These are phyloP conservation scores for Wickerhamomyces sp. DNA, from an alignment of 1,139 yeast species.

Conservation along the genomic window DNA sequence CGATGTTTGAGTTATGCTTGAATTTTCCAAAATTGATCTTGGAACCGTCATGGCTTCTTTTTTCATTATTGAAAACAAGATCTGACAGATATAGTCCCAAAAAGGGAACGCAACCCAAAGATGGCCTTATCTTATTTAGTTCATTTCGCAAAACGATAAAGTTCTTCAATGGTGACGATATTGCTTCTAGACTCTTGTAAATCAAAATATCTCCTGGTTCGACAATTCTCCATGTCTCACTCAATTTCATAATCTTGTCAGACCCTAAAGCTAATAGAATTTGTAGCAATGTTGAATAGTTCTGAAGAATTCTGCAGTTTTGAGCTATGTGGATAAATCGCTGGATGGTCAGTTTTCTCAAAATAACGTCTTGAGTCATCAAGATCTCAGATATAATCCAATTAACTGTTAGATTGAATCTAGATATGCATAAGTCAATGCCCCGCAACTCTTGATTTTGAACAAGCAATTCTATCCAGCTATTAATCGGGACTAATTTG, in stretches of 20 bases:
- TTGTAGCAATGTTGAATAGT: slow-evolving; percentile 84
- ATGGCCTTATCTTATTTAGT: slow-evolving; percentile 58
- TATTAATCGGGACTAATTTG: slow-evolving; percentile 64
- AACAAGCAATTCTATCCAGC: slow-evolving; percentile 80
- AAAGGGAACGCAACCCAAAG: slow-evolving; percentile 85
- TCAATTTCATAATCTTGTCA: slow-evolving; percentile 54
- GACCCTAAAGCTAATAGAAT: slow-evolving; percentile 81
- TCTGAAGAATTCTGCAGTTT: slow-evolving; percentile 65
- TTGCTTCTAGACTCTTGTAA: slow-evolving; percentile 58
- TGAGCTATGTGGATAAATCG: slow-evolving; percentile 84
- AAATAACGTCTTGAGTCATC: slow-evolving; percentile 54
- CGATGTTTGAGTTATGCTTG: slow-evolving; percentile 72
- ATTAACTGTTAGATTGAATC: slow-evolving; percentile 85
- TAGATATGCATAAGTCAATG: slow-evolving; percentile 75
- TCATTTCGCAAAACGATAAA: slow-evolving; percentile 62
- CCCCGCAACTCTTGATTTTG: slow-evolving; percentile 62
- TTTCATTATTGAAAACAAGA: slow-evolving; percentile 73
- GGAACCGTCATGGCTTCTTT: slow-evolving; percentile 35
- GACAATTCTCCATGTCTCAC: slow-evolving; percentile 71
- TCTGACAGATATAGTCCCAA: slow-evolving; percentile 84
- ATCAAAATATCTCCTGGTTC: slow-evolving; percentile 52
- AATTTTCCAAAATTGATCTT: slow-evolving; percentile 74
- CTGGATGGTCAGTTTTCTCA: slow-evolving; percentile 65
- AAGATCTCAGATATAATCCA: slow-evolving; percentile 91
- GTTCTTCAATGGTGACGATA: slow-evolving; percentile 61